phyloP scores from a whole-genome alignment of 352 stramenopile genomes.

The Phytopythium litorale region DNA sequence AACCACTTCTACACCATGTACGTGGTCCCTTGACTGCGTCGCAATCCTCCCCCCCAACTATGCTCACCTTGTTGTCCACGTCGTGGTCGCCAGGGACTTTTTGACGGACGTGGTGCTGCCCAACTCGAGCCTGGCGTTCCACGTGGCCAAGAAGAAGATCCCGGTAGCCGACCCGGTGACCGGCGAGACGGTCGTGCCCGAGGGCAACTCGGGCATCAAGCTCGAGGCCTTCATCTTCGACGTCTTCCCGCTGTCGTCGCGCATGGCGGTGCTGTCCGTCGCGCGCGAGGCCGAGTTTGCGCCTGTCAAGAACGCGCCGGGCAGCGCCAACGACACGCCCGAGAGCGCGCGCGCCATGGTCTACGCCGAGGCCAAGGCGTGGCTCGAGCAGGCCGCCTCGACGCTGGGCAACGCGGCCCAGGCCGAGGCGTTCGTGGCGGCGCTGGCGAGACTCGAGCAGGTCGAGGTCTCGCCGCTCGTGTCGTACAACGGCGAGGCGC shows the following conservation, averaged over 20 bases:
- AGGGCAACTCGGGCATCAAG: conserved; percentile 95
- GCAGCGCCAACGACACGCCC: conserved; percentile 71
- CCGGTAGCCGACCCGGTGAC: conserved; percentile 76
- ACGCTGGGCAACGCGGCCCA: conserved; percentile 10
- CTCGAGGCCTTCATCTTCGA: conserved; percentile 99
- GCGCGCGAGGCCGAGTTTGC: conserved; percentile 90
- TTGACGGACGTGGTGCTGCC: conserved; percentile 87
- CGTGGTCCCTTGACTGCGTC: conserved; percentile 16
- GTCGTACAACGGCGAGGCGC: conserved; percentile 85
- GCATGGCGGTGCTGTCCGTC: conserved; percentile 94
- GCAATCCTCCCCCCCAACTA: background rate
- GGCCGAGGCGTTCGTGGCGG: conserved; percentile 35
- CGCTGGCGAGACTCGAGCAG: conserved; percentile 23
- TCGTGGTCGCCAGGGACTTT: conserved; percentile 37
- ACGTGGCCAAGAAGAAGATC: conserved; percentile 98
- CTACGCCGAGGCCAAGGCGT: conserved; percentile 52
- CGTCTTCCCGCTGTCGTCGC: conserved; percentile 93
- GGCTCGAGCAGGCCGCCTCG: conserved; percentile 28
- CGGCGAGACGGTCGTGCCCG: conserved; percentile 78
- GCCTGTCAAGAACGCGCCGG: conserved; percentile 90
- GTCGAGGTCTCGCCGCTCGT: conserved; percentile 87
- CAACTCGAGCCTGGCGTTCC: conserved; percentile 85
- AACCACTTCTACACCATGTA: conserved; percentile 97
- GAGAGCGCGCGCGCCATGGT: conserved; percentile 82
- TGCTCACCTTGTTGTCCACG: background rate